Conservation (phyloP, 1,284 basidiomycete genomes). For the Moesziomyces aphidis region DNA sequence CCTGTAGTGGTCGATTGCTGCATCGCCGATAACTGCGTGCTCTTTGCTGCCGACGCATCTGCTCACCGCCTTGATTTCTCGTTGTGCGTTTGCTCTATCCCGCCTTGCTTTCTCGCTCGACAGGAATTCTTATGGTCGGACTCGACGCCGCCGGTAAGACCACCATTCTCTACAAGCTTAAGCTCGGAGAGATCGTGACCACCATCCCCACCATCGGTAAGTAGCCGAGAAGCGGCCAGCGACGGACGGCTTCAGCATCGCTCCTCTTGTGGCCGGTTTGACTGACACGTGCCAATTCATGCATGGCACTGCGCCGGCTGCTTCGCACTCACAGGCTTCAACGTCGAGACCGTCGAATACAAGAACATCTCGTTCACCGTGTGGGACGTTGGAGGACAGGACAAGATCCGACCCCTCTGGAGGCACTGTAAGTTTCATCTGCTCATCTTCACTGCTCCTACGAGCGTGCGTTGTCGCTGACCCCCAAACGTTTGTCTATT, state of each 20-base stretch:
- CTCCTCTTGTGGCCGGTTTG: not conserved
- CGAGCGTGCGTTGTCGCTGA: not conserved
- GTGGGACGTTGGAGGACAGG: conserved; percentile 93
- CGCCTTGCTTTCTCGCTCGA: not conserved
- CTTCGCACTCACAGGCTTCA: conserved; percentile 70
- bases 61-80: conserved; percentile 4
- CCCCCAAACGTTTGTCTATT: not conserved
- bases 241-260: not conserved
- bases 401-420: conserved; percentile 86
- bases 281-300: not conserved
- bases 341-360: conserved; percentile 98
- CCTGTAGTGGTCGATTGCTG: not conserved
- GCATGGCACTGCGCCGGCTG: not conserved
- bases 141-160: conserved; percentile 89
- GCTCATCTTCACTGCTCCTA: not conserved
- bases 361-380: conserved; percentile 99
- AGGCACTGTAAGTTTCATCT: conserved; percentile 85
- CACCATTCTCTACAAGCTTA: conserved; percentile 97
- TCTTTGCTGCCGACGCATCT: not conserved
- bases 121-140: conserved; percentile 77
- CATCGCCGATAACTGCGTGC: no score
- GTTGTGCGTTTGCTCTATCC: not conserved
- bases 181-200: conserved; percentile 99
- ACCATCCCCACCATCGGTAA: conserved; percentile 93
- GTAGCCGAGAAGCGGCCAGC: conserved; percentile 1